These are phyloP conservation scores for Medicago arabica DNA, from an alignment of 306 rosid genomes.

Conservation along the genomic window DNA sequence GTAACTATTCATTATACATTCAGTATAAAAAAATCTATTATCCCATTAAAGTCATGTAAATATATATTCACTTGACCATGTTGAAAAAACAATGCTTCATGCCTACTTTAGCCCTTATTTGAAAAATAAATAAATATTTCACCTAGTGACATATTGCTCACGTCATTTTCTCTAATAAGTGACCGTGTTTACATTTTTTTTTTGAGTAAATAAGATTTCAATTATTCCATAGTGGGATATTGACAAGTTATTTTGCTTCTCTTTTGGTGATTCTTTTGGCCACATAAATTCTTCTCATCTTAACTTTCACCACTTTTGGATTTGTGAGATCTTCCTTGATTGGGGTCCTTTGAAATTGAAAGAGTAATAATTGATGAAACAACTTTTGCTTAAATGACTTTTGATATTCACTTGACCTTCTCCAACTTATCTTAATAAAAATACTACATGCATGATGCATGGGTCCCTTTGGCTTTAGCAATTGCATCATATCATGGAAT, in stretches of 20 bases:
- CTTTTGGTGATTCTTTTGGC: conserved; percentile 82
- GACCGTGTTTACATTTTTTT: conserved; percentile 31
- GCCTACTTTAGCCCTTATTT: conserved; percentile 28
- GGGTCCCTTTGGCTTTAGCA: conserved; percentile 74
- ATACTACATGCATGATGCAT: background rate
- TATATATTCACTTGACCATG: no score
- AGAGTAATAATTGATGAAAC: conserved; percentile 74
- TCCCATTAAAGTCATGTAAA: no score
- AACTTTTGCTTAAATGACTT: conserved; percentile 71
- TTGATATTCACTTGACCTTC: conserved; percentile 72
- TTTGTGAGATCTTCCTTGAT: conserved; percentile 51
- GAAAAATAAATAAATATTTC: background rate
- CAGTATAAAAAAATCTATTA: no score
- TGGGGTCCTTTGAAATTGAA: conserved; percentile 34
- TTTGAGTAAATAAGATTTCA: conserved; percentile 43
- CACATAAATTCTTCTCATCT: conserved; percentile 81
- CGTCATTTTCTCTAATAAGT: conserved; percentile 51
- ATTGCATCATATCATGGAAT: conserved; percentile 66
- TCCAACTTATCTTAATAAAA: conserved; percentile 46
- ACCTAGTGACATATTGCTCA: conserved; percentile 57
- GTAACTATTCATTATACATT: no score
- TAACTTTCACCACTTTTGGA: conserved; percentile 60
- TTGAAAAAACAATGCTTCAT: conserved; percentile 27
- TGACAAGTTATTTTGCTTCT: conserved; percentile 83
- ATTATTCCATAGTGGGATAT: conserved; percentile 65